phyloP scores from a whole-genome alignment of 768 basidiomycete species.

The Boletus subcaerulescens region DNA sequence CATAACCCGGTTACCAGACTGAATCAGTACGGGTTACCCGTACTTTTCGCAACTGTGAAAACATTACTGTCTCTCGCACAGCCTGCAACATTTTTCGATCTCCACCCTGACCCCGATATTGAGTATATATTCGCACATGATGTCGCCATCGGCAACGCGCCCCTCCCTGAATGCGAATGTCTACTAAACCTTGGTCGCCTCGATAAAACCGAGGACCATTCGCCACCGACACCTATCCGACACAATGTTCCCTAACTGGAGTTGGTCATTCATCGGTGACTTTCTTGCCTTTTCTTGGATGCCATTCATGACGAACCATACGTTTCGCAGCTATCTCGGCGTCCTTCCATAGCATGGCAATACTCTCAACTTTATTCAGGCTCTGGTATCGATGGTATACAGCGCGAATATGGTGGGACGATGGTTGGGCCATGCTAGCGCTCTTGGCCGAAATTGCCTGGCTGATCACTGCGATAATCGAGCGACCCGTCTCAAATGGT shows the following conservation, averaged over 20 bases:
- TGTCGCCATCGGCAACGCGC: not conserved
- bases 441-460: constrained; percentile 11
- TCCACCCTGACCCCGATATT: not conserved
- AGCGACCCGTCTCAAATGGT: constrained; percentile 10
- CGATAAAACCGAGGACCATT: not conserved
- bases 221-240: not conserved
- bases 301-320: not conserved
- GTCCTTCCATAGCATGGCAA: constrained; percentile 21
- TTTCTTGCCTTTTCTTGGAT: not conserved
- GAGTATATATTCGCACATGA: not conserved
- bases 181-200: not conserved
- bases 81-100: not conserved
- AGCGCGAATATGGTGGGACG: constrained; percentile 26
- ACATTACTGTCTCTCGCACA: too few species aligned
- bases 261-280: constrained; percentile 11
- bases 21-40: too few species aligned
- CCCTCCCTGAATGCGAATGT: not conserved
- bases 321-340: constrained; percentile 6
- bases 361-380: constrained; percentile 23
- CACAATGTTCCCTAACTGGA: constrained; percentile 19
- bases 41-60: too few species aligned
- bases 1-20: too few species aligned
- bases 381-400: constrained; percentile 20
- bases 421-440: constrained; percentile 19
- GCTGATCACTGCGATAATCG: constrained; percentile 1